Conservation (phyloP, 805 yeast genomes). For the Cyberlindnera meyerae region DNA sequence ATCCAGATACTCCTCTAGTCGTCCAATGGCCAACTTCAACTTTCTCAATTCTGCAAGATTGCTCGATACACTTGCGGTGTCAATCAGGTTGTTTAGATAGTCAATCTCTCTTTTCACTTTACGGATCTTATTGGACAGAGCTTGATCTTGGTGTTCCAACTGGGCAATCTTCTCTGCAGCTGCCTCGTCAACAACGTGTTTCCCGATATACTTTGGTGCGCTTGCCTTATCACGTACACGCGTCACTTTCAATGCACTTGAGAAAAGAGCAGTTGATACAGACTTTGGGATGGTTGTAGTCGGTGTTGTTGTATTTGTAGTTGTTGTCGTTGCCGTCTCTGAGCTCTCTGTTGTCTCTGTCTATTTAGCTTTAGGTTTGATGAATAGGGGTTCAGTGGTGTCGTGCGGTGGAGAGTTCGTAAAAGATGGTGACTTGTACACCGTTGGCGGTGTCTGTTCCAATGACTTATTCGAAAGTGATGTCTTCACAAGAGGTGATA, state of each 20-base stretch:
- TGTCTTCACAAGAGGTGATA: slow-evolving; percentile 6
- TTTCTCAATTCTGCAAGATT: slow-evolving; percentile 33
- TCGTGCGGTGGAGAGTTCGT: too few species aligned
- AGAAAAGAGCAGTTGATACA: slow-evolving; percentile 25
- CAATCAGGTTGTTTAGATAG: slow-evolving; percentile 31
- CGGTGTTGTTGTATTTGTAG: slow-evolving; percentile 1
- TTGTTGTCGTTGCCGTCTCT: too few species aligned
- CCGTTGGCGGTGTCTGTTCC: slow-evolving; percentile 1
- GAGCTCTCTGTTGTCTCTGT: not conserved
- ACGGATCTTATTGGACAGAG: slow-evolving; percentile 30
- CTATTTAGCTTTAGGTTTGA: not conserved
- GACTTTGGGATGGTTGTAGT: slow-evolving; percentile 22
- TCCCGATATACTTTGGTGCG: slow-evolving; percentile 24
- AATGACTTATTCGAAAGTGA: slow-evolving; percentile 12
- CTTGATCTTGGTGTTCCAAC: slow-evolving; percentile 29
- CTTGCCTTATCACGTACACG: slow-evolving; percentile 23
- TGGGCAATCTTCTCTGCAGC: slow-evolving; percentile 20
- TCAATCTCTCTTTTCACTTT: slow-evolving; percentile 36
- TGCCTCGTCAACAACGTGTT: slow-evolving; percentile 19
- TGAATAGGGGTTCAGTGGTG: not conserved
- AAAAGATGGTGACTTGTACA: too few species aligned
- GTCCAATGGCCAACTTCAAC: slow-evolving; percentile 31
- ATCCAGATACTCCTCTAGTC: slow-evolving; percentile 36
- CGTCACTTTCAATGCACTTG: slow-evolving; percentile 22
- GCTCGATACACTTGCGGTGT: slow-evolving; percentile 32